These are phyloP conservation scores for Parachaetomium inaequale DNA, from an alignment of 495 filamentous ascomycete species.

Conservation along the genomic window DNA sequence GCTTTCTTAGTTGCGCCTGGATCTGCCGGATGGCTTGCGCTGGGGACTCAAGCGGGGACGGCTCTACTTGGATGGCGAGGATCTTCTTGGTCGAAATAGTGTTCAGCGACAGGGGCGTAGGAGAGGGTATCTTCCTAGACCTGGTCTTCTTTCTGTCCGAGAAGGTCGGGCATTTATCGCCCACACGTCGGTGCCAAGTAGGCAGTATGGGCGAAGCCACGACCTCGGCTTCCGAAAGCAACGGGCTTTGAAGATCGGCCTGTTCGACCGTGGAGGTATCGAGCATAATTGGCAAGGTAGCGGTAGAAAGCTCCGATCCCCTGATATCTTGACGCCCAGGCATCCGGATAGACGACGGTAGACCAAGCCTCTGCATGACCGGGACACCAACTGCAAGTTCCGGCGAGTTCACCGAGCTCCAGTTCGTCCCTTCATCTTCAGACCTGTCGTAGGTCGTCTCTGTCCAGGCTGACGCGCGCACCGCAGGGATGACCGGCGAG, in stretches of 20 bases:
- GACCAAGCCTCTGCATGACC: constrained; percentile 30
- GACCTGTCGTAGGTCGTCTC: constrained; percentile 29
- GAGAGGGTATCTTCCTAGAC: constrained; percentile 45
- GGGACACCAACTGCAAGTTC: constrained; percentile 36
- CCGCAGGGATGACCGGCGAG: constrained; percentile 34
- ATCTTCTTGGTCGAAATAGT: constrained; percentile 30
- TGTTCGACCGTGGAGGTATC: constrained; percentile 22
- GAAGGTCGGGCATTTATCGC: constrained; percentile 52
- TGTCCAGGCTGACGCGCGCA: constrained; percentile 32
- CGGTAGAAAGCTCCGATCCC: constrained; percentile 1
- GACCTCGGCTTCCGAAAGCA: constrained; percentile 8
- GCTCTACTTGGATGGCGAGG: constrained; percentile 39
- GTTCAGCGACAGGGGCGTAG: constrained; percentile 46
- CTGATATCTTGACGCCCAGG: constrained; percentile 16
- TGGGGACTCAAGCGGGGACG: constrained; percentile 49
- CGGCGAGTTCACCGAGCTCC: constrained; percentile 43
- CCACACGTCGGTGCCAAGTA: constrained; percentile 50
- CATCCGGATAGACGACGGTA: constrained; percentile 35
- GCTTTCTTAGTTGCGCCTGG: constrained; percentile 47
- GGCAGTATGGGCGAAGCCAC: constrained; percentile 15
- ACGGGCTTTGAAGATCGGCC: constrained; percentile 1
- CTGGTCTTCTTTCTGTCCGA: constrained; percentile 42
- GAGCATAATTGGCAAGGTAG: constrained; percentile 37
- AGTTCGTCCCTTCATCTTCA: constrained; percentile 39
- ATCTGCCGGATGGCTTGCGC: constrained; percentile 47